Evolutionary conservation across 1,284 basidiomycete species (phyloP).

Genomic region (Heterobasidion annosum): DNA sequence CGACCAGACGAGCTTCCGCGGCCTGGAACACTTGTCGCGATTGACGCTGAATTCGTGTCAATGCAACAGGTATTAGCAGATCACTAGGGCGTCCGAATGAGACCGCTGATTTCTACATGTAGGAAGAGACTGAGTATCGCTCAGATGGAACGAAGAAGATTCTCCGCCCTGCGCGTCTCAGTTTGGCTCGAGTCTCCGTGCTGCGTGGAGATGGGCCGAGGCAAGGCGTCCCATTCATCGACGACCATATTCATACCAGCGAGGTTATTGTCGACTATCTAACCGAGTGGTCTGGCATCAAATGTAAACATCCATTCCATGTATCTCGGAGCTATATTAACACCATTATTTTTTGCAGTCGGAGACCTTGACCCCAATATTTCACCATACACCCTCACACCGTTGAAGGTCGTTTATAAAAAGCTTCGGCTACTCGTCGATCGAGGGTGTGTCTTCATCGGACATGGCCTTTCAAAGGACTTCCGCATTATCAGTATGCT

Average conservation of each 20-base stretch:
- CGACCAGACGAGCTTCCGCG: slow-evolving; percentile 72
- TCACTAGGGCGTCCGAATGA: background rate
- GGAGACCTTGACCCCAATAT: slow-evolving; percentile 86
- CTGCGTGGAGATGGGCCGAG: slow-evolving; percentile 77
- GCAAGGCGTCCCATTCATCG: slow-evolving; percentile 88
- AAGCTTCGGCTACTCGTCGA: slow-evolving; percentile 94
- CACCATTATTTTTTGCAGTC: slow-evolving; percentile 31
- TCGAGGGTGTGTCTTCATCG: slow-evolving; percentile 93
- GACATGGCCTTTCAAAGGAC: slow-evolving; percentile 98
- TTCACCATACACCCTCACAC: slow-evolving; percentile 86
- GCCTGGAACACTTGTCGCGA: slow-evolving; percentile 84
- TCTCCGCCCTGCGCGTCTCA: slow-evolving; percentile 83
- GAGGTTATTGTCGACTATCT: slow-evolving; percentile 94
- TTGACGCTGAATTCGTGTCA: slow-evolving; percentile 97
- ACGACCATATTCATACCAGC: slow-evolving; percentile 95
- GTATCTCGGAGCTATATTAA: background rate
- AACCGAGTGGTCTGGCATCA: slow-evolving; percentile 95
- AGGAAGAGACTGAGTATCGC: slow-evolving; percentile 93
- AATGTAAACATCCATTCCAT: slow-evolving; percentile 46
- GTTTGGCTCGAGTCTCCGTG: slow-evolving; percentile 92
- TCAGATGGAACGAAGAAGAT: slow-evolving; percentile 94
- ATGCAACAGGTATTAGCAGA: slow-evolving; percentile 58
- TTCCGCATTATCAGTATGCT: slow-evolving; percentile 93
- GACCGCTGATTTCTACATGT: slow-evolving; percentile 6
- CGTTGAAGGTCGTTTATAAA: slow-evolving; percentile 95